Conservation (phyloP, 805 yeast genomes). For the Schwanniomyces polymorphus region DNA sequence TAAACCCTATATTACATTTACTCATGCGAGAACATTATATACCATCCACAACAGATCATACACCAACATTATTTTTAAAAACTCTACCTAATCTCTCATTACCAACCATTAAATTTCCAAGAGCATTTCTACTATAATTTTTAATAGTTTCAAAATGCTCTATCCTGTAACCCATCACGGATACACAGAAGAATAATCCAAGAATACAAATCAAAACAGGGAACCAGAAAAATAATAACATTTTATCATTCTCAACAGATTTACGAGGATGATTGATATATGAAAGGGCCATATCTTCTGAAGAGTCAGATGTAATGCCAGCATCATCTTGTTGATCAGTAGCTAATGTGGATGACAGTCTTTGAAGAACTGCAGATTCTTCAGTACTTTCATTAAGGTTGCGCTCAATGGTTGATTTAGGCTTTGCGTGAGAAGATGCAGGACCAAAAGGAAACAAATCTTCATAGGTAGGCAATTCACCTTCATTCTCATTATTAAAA, state of each 20-base stretch:
- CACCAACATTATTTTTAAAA: conserved; percentile 15
- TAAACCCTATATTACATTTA: neutral
- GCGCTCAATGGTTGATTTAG: conserved; percentile 34
- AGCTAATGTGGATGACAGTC: conserved; percentile 5
- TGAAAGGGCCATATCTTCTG: conserved; percentile 44
- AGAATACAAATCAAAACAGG: conserved; percentile 67
- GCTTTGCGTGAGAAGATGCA: conserved; percentile 22
- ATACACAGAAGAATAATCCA: conserved; percentile 45
- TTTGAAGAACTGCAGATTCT: conserved; percentile 5
- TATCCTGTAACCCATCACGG: conserved; percentile 40
- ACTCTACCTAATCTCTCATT: conserved; percentile 41
- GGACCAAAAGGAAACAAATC: conserved; percentile 66
- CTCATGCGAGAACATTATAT: too few relatives aligned
- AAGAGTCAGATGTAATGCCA: conserved; percentile 39
- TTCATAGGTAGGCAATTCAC: conserved; percentile 65
- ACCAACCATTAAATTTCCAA: conserved; percentile 45
- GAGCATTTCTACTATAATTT: conserved; percentile 30
- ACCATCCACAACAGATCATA: neutral
- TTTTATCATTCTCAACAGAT: conserved; percentile 67
- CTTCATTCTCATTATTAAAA: conserved; percentile 32
- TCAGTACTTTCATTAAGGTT: conserved; percentile 22
- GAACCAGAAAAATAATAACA: conserved; percentile 89
- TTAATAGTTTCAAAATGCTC: conserved; percentile 35
- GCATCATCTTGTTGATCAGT: conserved; percentile 22
- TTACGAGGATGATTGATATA: conserved; percentile 46